Conservation (phyloP, 345 rosid genomes). For the Eucalyptus fibrosa region DNA sequence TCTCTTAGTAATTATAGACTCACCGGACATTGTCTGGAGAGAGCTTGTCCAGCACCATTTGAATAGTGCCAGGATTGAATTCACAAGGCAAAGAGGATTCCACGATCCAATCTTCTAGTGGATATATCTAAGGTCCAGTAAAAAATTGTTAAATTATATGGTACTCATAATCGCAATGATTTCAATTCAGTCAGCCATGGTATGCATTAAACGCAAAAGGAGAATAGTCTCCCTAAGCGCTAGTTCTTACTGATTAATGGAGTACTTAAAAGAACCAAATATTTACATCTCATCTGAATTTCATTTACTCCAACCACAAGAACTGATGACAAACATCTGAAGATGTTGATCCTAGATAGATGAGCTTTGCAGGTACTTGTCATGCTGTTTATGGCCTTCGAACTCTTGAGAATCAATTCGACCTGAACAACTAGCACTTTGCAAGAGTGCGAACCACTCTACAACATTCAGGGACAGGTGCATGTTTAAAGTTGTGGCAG, state of each 20-base stretch:
- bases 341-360: background rate
- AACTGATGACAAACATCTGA: background rate
- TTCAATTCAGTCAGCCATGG: background rate
- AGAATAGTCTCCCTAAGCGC: background rate
- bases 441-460: background rate
- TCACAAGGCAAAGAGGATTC: slow-evolving; percentile 62
- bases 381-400: background rate
- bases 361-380: background rate
- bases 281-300: background rate
- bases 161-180: background rate
- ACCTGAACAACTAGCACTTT: background rate
- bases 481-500: too few species aligned
- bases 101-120: slow-evolving; percentile 78
- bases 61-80: slow-evolving; percentile 46
- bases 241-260: background rate
- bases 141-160: background rate
- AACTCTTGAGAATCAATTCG: background rate
- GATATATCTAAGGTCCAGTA: slow-evolving; percentile 34
- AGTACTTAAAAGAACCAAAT: background rate
- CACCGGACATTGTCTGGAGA: slow-evolving; percentile 59
- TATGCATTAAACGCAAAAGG: background rate
- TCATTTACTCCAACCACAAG: background rate
- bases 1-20: background rate
- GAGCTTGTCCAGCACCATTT: slow-evolving; percentile 50
- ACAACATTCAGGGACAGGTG: too few species aligned